Evolutionary conservation across 2,329 filamentous ascomycete genomes (phyloP), one percentile per base, ranked within the genome.

Genomic region (Arthrobotrys musiformis): DNA sequence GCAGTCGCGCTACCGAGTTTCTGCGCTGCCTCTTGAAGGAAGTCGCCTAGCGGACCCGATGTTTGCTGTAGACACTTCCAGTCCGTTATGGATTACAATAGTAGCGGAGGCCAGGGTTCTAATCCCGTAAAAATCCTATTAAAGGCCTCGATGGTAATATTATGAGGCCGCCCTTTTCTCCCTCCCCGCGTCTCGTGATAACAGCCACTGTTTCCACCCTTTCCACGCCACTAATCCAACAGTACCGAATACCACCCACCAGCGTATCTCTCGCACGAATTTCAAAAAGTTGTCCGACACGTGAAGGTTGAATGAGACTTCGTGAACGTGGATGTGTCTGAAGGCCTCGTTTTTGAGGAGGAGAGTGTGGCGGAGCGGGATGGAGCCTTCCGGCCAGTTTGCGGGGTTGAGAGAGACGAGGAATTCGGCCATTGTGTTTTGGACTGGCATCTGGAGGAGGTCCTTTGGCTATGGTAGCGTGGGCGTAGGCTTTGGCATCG

Each of bases 351-450:
- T 69, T 22, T 70, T 70, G 30, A 77, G 30, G 15, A 69, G 40
- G 19, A 77, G 13, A 1, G 61, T 63, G 44, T 77, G 73, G 13
- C 66, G 66, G 19, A 77, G 66, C 1, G 73, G 73, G 61, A 77
- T 77, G 2, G 70, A 76, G 24, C 58, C 68, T 48, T 77, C 60
- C 1, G 73, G 73, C 73, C 73, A 77, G 33, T 77, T 77, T 9
- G 66, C 73, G 33, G 73, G 73, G 52, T 77, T 77, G 2, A 77
- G 63, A 8, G 73, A 77, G 52, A 77, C 66, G 46, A 77, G 73
- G 60, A 77, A 77, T 54, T 77, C 73, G 11, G 73, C 73, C 73
- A 77, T 77, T 7, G 66, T 54, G 50, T 52, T 63, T 56, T 70
- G 62, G 28, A 33, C 42, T 5, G 42, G 69, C 50, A 63, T 66